These are phyloP conservation scores for Tetrapisispora phaffii DNA, from an alignment of 805 yeast species.

Conservation along the genomic window DNA sequence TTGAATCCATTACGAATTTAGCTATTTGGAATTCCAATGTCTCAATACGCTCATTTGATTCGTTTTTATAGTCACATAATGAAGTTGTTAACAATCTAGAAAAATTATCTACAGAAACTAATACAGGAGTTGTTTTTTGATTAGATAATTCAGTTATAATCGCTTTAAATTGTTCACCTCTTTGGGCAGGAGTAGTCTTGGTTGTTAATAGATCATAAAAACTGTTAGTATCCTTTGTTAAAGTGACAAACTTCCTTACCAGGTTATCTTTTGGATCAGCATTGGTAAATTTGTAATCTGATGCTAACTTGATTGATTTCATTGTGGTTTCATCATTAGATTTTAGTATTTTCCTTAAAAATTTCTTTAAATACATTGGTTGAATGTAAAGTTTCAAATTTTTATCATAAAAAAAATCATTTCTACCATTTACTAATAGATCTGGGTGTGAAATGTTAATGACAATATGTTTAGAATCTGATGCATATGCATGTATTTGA, in stretches of 20 bases:
- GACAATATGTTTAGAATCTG: conserved; percentile 45
- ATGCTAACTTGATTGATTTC: conserved; percentile 27
- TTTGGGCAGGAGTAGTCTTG: conserved; percentile 31
- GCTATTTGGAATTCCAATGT: conserved; percentile 57
- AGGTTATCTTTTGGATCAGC: conserved; percentile 25
- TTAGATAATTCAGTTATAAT: conserved; percentile 45
- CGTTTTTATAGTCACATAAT: conserved; percentile 50
- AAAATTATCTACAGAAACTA: conserved; percentile 65
- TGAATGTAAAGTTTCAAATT: conserved; percentile 49
- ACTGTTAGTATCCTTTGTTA: conserved; percentile 25
- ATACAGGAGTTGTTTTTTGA: conserved; percentile 47
- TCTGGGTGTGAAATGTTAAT: conserved; percentile 58
- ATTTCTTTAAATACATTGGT: conserved; percentile 62
- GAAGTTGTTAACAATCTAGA: conserved; percentile 49
- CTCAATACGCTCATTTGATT: conserved; percentile 45
- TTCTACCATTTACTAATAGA: conserved; percentile 58
- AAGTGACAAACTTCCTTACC: conserved; percentile 20
- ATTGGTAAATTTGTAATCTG: conserved; percentile 29
- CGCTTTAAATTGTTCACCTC: conserved; percentile 41
- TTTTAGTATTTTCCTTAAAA: conserved; percentile 42
- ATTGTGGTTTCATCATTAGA: conserved; percentile 37
- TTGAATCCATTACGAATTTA: conserved; percentile 41
- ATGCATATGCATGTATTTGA: conserved; percentile 36
- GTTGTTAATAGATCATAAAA: conserved; percentile 36
- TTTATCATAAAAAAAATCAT: conserved; percentile 52